Evolutionary conservation across 108 stramenopile species (phyloP), one percentile per base, ranked within the genome.

Genomic region (Skeletonema grethae): DNA sequence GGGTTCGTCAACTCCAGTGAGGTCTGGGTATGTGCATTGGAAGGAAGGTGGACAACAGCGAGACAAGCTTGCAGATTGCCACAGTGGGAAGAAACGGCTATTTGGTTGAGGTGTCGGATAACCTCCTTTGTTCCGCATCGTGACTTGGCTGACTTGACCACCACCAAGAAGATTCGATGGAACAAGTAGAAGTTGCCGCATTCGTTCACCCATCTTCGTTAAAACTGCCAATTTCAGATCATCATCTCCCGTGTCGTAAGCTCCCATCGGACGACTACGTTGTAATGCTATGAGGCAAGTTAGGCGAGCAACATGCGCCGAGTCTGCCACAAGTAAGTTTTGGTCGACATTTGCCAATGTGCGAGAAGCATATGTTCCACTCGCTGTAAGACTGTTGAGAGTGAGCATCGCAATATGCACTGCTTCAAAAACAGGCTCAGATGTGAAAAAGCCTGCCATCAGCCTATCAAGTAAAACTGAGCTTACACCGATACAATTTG

Each of bases 371-470:
- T 80, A 73, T 12, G 90, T 84, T 12, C 86, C 84, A 63, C 73
- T 61, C 41, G 85, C 66, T 28, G 89, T 88, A 25, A 95, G 60
- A 55, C 74, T 76, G n/a, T 75, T 73, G 57, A 95, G 71, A 4
- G 86, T 72, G 11, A 75, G 65, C 60, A 90, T 65, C 30, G 74
- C 70, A 63, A 89, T 83, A 18, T 72, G 76, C 0, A 92, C 85
- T 35, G 82, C 73, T 35, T 86, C 75, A 4, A 93, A 79, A 45
- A 88, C 77, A 7, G 84, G 73, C 66, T 90, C 88, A 0, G 85
- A 79, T 12, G 84, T 88, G 67, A 93, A 94, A 73, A 92, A 90
- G 50, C 92, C 95, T 48, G 77, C 69, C 73, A 92, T 86, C 55
- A 92, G 65, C 22, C 86, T 79, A 61, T 93, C 89, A 30, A 94